Evolutionary conservation across 345 rosid genomes (phyloP), one percentile per base, ranked within the genome.

Genomic region (Salix koriyanagi): DNA sequence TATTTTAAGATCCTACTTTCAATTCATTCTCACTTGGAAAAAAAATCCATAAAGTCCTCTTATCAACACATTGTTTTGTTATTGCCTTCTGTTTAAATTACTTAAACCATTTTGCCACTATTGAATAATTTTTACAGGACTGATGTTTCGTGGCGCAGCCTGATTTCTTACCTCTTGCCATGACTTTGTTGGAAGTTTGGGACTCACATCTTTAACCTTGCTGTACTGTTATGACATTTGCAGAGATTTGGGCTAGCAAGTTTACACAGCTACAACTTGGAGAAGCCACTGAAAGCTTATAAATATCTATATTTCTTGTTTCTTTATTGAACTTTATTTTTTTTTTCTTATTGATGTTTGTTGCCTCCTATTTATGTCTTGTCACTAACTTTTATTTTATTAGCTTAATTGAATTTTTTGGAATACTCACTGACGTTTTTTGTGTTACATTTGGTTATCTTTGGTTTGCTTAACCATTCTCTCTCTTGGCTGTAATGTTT

Each of bases 121-220:
- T 71, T 71, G 75, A 75, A 85, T 71, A 83, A 85, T 68, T 85
- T 88, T 83, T 86, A 88, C 97, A 94, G 98, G 97, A 83, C 83
- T 90, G 94, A 91, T 88, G 94, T 93, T 87, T 89, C 87, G 82
- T 89, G 99, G 99, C 89, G 98, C 91, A 90, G 83, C 97, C 86
- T 93, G 91, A 94, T 96, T 90, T 88, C 96, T 96, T 94, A 87
- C 96, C 90, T 87, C 92, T 90, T 94, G 91, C 91, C 87, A 87
- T 88, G 89, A 86, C 84, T 87, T 90, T 93, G 91, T 94, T 94
- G 95, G 96, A 90, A 93, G 99, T 96, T 91, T 94, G 94, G 95
- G 97, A 94, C 97, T 96, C 98, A 92, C 98, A 79, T 89, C 92
- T 86, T 90, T 96, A 91, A 96, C 94, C 97, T 91, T 96, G 96